Conservation (phyloP, 2,329 filamentous ascomycete genomes). For the Hymenoscyphus infarciens region DNA sequence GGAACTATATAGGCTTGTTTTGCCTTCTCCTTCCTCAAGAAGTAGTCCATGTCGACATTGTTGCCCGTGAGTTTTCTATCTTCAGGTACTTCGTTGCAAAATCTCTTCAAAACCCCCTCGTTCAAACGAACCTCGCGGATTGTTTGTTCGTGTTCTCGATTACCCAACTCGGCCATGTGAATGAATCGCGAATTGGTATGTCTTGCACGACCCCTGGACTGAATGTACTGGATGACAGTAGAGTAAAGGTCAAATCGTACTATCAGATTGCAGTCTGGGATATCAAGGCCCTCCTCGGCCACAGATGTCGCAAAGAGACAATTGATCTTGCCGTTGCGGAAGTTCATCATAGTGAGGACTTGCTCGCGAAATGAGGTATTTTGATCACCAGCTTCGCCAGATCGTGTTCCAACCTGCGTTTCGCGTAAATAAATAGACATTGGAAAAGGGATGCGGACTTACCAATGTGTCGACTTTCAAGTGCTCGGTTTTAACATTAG, state of each 20-base stretch:
- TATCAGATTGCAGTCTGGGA: constrained; percentile 64
- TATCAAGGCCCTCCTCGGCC: constrained; percentile 64
- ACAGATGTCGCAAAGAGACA: constrained; percentile 66
- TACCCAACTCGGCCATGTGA: constrained; percentile 75
- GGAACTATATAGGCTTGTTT: constrained; percentile 52
- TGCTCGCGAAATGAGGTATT: constrained; percentile 67
- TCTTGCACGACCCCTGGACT: constrained; percentile 84
- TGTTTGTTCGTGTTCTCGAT: constrained; percentile 55
- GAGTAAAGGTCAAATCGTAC: constrained; percentile 81
- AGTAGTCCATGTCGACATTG: constrained; percentile 52
- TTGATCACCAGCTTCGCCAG: constrained; percentile 50
- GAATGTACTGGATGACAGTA: constrained; percentile 92
- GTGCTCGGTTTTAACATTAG: constrained; percentile 52
- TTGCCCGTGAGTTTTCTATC: constrained; percentile 66
- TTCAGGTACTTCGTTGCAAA: constrained; percentile 70
- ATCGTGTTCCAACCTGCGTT: constrained; percentile 45
- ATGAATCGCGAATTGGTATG: constrained; percentile 75
- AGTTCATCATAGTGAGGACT: constrained; percentile 65
- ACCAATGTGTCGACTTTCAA: constrained; percentile 63
- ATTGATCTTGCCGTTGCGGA: constrained; percentile 56
- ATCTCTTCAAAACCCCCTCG: constrained; percentile 64
- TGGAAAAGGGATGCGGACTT: constrained; percentile 23
- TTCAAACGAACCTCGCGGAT: constrained; percentile 58
- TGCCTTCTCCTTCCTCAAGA: constrained; percentile 47
- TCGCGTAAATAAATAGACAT: constrained; percentile 10